phyloP scores from a whole-genome alignment of 2,329 filamentous ascomycete species.

The Aspergillus sp. region DNA sequence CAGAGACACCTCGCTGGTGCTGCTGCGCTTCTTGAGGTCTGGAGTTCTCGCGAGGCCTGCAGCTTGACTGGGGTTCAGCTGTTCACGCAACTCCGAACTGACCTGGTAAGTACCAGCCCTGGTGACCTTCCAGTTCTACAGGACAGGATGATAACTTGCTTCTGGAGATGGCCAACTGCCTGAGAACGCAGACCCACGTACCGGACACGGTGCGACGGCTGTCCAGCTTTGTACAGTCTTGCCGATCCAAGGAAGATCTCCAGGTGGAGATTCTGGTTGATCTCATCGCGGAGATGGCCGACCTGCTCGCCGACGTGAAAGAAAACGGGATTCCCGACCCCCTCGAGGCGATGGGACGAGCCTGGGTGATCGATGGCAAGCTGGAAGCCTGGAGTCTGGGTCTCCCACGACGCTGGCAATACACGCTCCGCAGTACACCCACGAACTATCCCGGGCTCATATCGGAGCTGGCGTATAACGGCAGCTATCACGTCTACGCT shows the following conservation, averaged over 20 bases:
- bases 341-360: constrained; percentile 3
- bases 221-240: constrained; percentile 1
- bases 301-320: constrained; percentile 6
- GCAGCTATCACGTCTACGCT: constrained; percentile 6
- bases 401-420: background rate
- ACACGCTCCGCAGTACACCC: background rate
- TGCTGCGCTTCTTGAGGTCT: constrained; percentile 2
- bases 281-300: constrained; percentile 3
- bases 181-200: constrained; percentile 4
- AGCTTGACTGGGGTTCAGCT: constrained; percentile 4
- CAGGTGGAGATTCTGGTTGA: constrained; percentile 2
- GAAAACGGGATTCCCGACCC: constrained; percentile 1
- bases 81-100: constrained; percentile 9
- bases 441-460: background rate
- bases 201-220: background rate
- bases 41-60: constrained; percentile 2
- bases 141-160: background rate
- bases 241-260: background rate
- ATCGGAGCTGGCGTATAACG: background rate
- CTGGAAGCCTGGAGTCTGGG: constrained; percentile 1
- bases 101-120: background rate
- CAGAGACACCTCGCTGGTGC: constrained; percentile 6
- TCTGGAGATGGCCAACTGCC: constrained; percentile 8
- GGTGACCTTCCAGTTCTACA: too few species aligned
- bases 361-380: background rate